phyloP scores from a whole-genome alignment of 176 grass and related monocot genomes.

The Avena insularis region DNA sequence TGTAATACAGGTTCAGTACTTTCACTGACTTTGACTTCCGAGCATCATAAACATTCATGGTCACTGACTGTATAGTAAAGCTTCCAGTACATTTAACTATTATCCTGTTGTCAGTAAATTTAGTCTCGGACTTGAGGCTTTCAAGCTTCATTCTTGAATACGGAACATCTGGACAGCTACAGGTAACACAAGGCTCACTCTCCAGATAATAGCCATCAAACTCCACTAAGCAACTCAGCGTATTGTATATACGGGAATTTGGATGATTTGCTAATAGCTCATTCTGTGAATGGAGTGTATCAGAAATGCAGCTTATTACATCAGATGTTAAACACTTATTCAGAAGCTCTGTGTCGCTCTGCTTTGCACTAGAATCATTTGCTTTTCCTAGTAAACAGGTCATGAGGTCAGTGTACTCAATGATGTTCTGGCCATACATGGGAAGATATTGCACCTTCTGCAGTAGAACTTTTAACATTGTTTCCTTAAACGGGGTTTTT shows the following conservation, averaged over 20 bases:
- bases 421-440: slow-evolving; percentile 89
- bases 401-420: slow-evolving; percentile 95
- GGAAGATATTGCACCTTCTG: slow-evolving; percentile 83
- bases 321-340: slow-evolving; percentile 80
- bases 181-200: slow-evolving; percentile 97
- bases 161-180: slow-evolving; percentile 95
- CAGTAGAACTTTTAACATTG: slow-evolving; percentile 69
- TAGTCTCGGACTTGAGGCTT: slow-evolving; percentile 95
- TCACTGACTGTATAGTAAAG: slow-evolving; percentile 92
- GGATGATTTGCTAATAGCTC: slow-evolving; percentile 99
- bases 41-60: slow-evolving; percentile 99
- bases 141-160: slow-evolving; percentile 95
- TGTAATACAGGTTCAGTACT: slow-evolving; percentile 95
- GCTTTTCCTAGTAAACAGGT: slow-evolving; percentile 81
- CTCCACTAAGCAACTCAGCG: slow-evolving; percentile 84
- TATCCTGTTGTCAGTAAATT: slow-evolving; percentile 97
- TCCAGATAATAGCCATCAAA: slow-evolving; percentile 98
- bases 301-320: slow-evolving; percentile 84
- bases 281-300: slow-evolving; percentile 91
- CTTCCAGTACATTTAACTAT: slow-evolving; percentile 98
- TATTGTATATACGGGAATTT: slow-evolving; percentile 95
- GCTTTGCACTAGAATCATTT: slow-evolving; percentile 64
- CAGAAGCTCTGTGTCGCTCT: slow-evolving; percentile 72
- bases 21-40: slow-evolving; percentile 97
- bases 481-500: slow-evolving; percentile 71